A percentile compares a stretch with the other conserved stretches of the same genome.
These are phyloP conservation scores for Brassica nigra DNA, from an alignment of 345 rosid species.

Conservation along the genomic window DNA sequence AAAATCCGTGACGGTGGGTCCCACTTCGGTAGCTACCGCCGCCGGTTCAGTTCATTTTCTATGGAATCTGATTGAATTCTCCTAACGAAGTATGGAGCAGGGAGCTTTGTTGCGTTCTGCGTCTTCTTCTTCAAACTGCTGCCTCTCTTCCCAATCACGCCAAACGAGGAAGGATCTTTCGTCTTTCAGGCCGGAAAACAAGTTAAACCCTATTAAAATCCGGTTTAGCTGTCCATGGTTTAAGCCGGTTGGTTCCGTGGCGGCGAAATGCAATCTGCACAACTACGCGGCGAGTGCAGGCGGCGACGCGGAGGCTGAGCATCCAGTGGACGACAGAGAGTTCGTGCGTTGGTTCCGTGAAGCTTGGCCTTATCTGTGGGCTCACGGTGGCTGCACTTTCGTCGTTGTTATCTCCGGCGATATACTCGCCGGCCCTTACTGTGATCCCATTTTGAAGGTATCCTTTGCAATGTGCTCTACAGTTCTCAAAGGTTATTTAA, in stretches of 20 bases:
- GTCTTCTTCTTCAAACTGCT: slow-evolving; percentile 9
- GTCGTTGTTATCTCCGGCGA: slow-evolving; percentile 85
- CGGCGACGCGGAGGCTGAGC: slow-evolving; percentile 38
- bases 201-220: slow-evolving; percentile 15
- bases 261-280: slow-evolving; percentile 40
- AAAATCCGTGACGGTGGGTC: background rate
- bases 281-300: slow-evolving; percentile 42
- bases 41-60: background rate
- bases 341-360: slow-evolving; percentile 95
- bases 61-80: background rate
- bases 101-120: slow-evolving; percentile 27
- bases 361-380: slow-evolving; percentile 98
- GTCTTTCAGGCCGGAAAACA: background rate
- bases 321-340: slow-evolving; percentile 57
- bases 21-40: background rate
- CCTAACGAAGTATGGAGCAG: slow-evolving; percentile 10
- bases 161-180: background rate
- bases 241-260: slow-evolving; percentile 5
- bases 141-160: slow-evolving; percentile 6
- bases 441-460: slow-evolving; percentile 81
- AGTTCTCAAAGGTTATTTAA: slow-evolving; percentile 1
- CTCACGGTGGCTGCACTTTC: slow-evolving; percentile 78
- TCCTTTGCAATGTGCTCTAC: background rate
- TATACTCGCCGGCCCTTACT: slow-evolving; percentile 56
- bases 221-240: slow-evolving; percentile 21